Evolutionary conservation across 805 yeast genomes (phyloP).

Genomic region (Wickerhamiella shivajii): DNA sequence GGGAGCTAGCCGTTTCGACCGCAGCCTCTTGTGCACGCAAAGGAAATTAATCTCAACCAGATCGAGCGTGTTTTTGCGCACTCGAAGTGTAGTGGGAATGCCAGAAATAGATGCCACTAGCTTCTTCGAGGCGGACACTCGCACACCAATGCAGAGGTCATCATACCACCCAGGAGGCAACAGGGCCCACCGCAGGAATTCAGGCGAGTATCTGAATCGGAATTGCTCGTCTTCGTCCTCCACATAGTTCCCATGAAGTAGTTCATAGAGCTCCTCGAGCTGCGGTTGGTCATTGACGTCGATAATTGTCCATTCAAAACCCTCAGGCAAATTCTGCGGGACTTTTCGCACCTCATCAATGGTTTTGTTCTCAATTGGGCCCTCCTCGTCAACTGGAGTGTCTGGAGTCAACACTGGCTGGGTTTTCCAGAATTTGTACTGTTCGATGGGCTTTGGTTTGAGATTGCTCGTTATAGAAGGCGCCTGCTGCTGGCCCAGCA

Average conservation of each 20-base stretch:
- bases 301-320: constrained; percentile 79
- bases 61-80: constrained; percentile 34
- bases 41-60: constrained; percentile 81
- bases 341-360: constrained; percentile 56
- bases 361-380: constrained; percentile 67
- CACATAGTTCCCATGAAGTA: constrained; percentile 80
- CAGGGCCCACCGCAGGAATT: constrained; percentile 83
- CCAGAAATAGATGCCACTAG: constrained; percentile 89
- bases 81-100: constrained; percentile 56
- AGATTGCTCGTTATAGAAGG: constrained; percentile 5
- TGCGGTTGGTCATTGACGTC: constrained; percentile 43
- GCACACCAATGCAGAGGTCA: constrained; percentile 89
- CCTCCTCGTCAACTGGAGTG: constrained; percentile 60
- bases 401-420: constrained; percentile 62
- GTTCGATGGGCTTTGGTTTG: constrained; percentile 44
- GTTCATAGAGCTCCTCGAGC: constrained; percentile 61
- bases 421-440: constrained; percentile 94
- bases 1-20: constrained; percentile 91
- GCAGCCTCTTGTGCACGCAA: constrained; percentile 83
- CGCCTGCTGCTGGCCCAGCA: constrained; percentile 14
- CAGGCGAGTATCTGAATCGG: constrained; percentile 75
- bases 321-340: constrained; percentile 59
- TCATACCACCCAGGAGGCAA: constrained; percentile 83
- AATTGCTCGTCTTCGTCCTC: constrained; percentile 89
- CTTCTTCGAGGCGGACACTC: constrained; percentile 62